Evolutionary conservation across 768 basidiomycete species (phyloP), one percentile per base, ranked within the genome.

Genomic region (Amanita fuliginea): DNA sequence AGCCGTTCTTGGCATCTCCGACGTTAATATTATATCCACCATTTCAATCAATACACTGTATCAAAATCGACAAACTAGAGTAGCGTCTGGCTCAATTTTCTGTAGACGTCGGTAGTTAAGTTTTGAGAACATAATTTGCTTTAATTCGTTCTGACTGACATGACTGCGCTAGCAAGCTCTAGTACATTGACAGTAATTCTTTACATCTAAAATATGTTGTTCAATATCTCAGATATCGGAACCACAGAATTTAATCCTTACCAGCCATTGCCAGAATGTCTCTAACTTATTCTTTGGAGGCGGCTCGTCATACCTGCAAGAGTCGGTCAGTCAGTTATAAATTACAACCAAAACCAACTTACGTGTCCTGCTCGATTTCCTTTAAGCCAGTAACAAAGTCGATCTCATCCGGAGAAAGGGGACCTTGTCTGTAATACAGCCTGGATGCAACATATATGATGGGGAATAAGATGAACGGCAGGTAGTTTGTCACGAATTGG

Each of bases 401-500:
- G 87, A 97, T 93, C 32, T 94, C 80, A 18, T 72, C 59, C 0
- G 80, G 54, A 30, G 65, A 60, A 39, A 81, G 67, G 22, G 69
- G 55, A 16, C 69, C 68, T 37, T 67, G 65, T 58, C 71, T 75
- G 50, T 70, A 76, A 60, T 70, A 73, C 35, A 83, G 53, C 58
- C 77, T 78, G 52, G 81, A 76, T 14, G 64, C 72, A 33, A 72
- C 6, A 64, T 86, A 95, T 33, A 95, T 60, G 44, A 92, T 46
- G 16, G 89, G 88, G 78, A 92, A 90, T 28, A 82, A 47, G n/a
- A 60, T 54, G 4, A 80, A 61, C 18, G 84, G 86, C 39, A 92
- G 60, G 63, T 94, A 96, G 62, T 79, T 89, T 19, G 90, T 91
- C 47, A 94, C 72, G 57, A 95, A 94, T n/a, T 64, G 73, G 26